Conservation (phyloP, 106 monocot genomes). For the Apostasia shenzhenica region DNA sequence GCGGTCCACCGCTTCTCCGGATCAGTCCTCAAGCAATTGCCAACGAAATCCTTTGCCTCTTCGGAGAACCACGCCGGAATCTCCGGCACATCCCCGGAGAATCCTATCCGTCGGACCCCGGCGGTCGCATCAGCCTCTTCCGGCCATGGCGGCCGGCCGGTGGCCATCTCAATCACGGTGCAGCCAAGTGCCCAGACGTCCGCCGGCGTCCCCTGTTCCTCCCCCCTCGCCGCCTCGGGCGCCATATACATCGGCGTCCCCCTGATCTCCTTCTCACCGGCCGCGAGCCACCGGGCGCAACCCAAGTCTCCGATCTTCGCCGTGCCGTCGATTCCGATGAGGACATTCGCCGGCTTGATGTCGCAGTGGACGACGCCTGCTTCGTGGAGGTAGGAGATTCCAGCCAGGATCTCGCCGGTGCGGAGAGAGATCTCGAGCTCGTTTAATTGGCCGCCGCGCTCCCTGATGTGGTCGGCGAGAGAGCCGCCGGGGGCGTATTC, state of each 20-base stretch:
- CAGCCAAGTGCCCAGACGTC: slow-evolving; percentile 76
- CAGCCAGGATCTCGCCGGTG: slow-evolving; percentile 31
- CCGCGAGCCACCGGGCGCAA: slow-evolving; percentile 6
- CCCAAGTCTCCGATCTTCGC: slow-evolving; percentile 20
- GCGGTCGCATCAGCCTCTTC: slow-evolving; percentile 17
- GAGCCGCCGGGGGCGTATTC: slow-evolving; percentile 64
- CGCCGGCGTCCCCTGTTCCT: slow-evolving; percentile 42
- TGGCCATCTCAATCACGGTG: slow-evolving; percentile 57
- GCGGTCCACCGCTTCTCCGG: slow-evolving; percentile 44
- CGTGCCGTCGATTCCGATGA: slow-evolving; percentile 31
- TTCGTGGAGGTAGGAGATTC: slow-evolving; percentile 43
- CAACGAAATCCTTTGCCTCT: slow-evolving; percentile 33
- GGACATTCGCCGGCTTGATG: slow-evolving; percentile 55
- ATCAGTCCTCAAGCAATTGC: slow-evolving; percentile 29
- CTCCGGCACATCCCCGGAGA: slow-evolving; percentile 24
- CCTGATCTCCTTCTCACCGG: background rate
- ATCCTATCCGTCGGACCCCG: slow-evolving; percentile 39
- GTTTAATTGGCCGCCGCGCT: slow-evolving; percentile 19
- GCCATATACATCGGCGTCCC: slow-evolving; percentile 65
- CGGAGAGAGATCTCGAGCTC: slow-evolving; percentile 17
- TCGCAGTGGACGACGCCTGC: slow-evolving; percentile 60
- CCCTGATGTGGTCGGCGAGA: slow-evolving; percentile 33
- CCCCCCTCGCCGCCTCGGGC: slow-evolving; percentile 66
- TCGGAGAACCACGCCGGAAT: slow-evolving; percentile 21
- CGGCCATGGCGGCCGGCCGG: slow-evolving; percentile 40